Evolutionary conservation across 768 basidiomycete species (phyloP).

Genomic region (Omphalotus guepiniiformis): DNA sequence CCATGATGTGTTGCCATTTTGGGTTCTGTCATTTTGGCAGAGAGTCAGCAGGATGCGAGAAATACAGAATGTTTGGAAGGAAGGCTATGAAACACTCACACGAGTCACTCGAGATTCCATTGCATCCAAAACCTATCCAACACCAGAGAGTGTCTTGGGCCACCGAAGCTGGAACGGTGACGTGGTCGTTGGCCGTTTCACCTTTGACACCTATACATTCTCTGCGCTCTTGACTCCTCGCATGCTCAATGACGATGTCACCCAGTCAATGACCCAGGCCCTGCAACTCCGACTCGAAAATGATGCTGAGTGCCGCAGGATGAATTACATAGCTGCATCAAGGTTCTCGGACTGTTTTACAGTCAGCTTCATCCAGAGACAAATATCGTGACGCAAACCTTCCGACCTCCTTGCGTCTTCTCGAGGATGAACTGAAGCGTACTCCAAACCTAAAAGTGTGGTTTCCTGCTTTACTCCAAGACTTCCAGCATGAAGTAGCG

Average conservation of each 20-base stretch:
- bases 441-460: not conserved
- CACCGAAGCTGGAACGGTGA: not conserved
- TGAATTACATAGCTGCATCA: not conserved
- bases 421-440: not conserved
- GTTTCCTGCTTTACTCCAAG: not conserved
- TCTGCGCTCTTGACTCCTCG: not conserved
- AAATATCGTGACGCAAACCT: not conserved
- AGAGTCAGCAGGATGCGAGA: constrained; percentile 1
- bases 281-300: not conserved
- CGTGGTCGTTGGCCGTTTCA: not conserved
- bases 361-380: not conserved
- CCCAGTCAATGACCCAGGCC: not conserved
- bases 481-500: not conserved
- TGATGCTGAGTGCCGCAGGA: not conserved
- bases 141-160: not conserved
- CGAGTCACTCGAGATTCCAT: not conserved
- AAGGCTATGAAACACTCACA: not conserved
- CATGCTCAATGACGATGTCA: not conserved
- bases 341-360: not conserved
- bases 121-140: not conserved
- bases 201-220: not conserved
- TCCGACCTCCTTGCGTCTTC: not conserved
- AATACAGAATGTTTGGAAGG: constrained; percentile 7
- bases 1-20: constrained; percentile 13
- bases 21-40: constrained; percentile 14